A percentile compares a stretch with the other conserved stretches of the same genome.
Conservation (phyloP, 2,329 filamentous ascomycete genomes). For the Monosporascus sp. region DNA sequence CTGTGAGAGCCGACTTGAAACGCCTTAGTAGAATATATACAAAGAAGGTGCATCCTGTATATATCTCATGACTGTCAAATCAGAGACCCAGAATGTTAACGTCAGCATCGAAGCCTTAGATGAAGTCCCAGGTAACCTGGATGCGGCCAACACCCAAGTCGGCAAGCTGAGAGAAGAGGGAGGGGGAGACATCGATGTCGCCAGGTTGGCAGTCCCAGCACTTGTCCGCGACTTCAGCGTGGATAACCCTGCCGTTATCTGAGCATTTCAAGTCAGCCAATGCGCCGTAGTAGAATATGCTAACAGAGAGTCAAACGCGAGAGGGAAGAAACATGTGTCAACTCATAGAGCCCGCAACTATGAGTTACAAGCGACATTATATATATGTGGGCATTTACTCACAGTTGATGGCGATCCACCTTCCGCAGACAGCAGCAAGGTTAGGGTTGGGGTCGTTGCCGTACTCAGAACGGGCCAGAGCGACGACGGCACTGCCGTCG, state of each 20-base stretch:
- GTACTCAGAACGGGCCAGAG: constrained; percentile 20
- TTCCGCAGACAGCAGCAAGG: constrained; percentile 20
- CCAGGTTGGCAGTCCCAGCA: constrained; percentile 20
- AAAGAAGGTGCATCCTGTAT: too few relatives aligned
- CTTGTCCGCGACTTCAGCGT: constrained; percentile 25
- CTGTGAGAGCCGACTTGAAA: too few relatives aligned
- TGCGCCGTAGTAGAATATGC: not conserved
- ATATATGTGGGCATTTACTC: not conserved
- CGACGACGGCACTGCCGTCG: constrained; percentile 19
- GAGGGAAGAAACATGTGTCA: too few relatives aligned
- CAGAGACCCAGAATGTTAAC: too few relatives aligned
- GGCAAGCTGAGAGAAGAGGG: constrained; percentile 21
- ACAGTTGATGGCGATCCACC: constrained; percentile 20
- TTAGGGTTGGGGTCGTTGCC: constrained; percentile 13
- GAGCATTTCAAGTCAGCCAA: not conserved
- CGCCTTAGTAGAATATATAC: too few relatives aligned
- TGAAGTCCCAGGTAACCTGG: constrained; percentile 17
- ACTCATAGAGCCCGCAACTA: too few relatives aligned
- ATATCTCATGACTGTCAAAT: too few relatives aligned
- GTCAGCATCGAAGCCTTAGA: not conserved
- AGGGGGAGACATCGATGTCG: constrained; percentile 25
- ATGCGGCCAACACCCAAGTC: constrained; percentile 17
- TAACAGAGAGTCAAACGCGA: too few relatives aligned
- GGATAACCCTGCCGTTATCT: constrained; percentile 14
- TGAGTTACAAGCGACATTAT: not conserved